phyloP scores from a whole-genome alignment of 139 green algal genomes.

The Chlorella sorokiniana region DNA sequence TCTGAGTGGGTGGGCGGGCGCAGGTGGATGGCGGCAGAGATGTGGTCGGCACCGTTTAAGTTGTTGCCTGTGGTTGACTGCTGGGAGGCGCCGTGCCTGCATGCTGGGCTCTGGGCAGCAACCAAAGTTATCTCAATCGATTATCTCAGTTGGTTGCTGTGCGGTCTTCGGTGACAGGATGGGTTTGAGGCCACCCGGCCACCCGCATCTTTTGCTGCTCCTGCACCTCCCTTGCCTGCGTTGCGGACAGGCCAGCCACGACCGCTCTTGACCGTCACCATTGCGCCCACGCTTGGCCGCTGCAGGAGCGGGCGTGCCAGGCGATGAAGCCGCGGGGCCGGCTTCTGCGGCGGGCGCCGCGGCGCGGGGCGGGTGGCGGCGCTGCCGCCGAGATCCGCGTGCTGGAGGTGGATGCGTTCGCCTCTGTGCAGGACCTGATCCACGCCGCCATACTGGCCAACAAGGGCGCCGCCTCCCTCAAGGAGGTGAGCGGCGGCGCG shows the following conservation, averaged over 20 bases:
- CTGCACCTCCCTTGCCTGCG: background rate
- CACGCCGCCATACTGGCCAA: constrained; percentile 58
- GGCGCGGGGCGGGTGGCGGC: background rate
- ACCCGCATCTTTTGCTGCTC: too few relatives aligned
- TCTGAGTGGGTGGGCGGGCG: background rate
- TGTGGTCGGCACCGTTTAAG: too few relatives aligned
- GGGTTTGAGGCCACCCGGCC: too few relatives aligned
- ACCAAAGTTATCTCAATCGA: too few relatives aligned
- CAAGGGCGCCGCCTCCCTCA: constrained; percentile 41
- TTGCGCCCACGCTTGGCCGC: background rate
- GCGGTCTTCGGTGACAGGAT: too few relatives aligned
- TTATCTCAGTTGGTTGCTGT: too few relatives aligned
- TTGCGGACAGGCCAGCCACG: background rate
- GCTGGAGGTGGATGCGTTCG: constrained; percentile 58
- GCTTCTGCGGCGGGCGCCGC: background rate
- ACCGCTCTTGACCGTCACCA: background rate
- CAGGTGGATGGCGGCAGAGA: too few relatives aligned
- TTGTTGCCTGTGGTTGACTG: too few relatives aligned
- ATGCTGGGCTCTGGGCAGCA: too few relatives aligned
- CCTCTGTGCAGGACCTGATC: constrained; percentile 64
- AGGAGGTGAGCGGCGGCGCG: constrained; percentile 35
- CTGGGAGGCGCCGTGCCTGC: too few relatives aligned
- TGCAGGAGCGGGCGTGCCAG: background rate
- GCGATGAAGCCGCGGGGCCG: background rate
- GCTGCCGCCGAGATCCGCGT: constrained; percentile 40